Percentiles rank a stretch among this genome's conserved stretches.
Evolutionary conservation across 2,329 filamentous ascomycete genomes (phyloP).

Genomic region (Emericellopsis atlantica): DNA sequence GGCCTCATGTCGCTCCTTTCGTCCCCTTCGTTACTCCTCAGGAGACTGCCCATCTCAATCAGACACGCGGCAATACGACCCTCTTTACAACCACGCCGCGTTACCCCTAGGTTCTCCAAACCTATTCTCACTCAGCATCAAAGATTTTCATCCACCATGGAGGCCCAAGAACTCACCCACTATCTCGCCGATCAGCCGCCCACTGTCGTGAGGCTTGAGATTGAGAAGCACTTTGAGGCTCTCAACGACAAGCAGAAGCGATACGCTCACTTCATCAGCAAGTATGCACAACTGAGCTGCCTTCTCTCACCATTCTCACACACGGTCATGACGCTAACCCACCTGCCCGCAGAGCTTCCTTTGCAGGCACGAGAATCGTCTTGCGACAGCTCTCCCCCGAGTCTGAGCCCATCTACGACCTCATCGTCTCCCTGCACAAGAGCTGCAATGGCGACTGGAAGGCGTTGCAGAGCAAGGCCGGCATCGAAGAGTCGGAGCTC

Average conservation of each 20-base stretch:
- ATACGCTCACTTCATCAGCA: slow-evolving; percentile 84
- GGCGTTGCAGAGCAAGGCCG: slow-evolving; percentile 48
- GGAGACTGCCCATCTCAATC: slow-evolving; percentile 17
- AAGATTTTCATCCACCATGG: slow-evolving; percentile 31
- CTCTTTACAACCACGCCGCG: slow-evolving; percentile 8
- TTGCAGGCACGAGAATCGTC: slow-evolving; percentile 66
- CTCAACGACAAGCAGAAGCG: slow-evolving; percentile 66
- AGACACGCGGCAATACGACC: slow-evolving; percentile 15
- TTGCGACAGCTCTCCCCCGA: slow-evolving; percentile 72
- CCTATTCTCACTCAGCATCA: slow-evolving; percentile 7
- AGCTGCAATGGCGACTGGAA: slow-evolving; percentile 59
- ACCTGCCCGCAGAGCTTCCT: slow-evolving; percentile 46
- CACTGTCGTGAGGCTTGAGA: slow-evolving; percentile 73
- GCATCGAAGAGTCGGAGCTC: slow-evolving; percentile 50
- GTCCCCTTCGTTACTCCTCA: slow-evolving; percentile 17
- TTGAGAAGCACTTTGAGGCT: slow-evolving; percentile 84
- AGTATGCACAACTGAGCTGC: slow-evolving; percentile 30
- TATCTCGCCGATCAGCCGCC: slow-evolving; percentile 89
- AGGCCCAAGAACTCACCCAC: slow-evolving; percentile 51
- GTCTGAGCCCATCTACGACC: slow-evolving; percentile 68
- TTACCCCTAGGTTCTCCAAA: slow-evolving; percentile 4
- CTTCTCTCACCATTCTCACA: neutral
- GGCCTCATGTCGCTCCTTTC: slow-evolving; percentile 19
- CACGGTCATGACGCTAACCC: neutral
- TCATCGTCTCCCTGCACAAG: slow-evolving; percentile 63